phyloP scores from a whole-genome alignment of 2,329 filamentous ascomycete species.

The Parastagonospora nodorum region DNA sequence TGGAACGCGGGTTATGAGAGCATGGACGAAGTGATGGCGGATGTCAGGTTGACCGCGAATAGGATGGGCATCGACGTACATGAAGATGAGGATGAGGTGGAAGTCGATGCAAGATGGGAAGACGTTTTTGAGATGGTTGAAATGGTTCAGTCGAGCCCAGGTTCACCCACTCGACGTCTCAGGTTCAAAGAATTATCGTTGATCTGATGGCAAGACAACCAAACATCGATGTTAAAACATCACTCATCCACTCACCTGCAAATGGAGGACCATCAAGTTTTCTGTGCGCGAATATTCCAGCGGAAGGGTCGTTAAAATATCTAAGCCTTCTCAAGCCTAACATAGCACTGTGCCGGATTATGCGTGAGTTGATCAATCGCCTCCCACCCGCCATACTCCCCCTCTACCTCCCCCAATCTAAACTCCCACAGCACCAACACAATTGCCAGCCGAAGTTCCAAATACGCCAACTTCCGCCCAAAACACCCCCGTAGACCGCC shows the following conservation, averaged over 20 bases:
- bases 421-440: conserved; percentile 38
- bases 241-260: too few relatives aligned
- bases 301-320: background rate
- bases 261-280: background rate
- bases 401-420: conserved; percentile 24
- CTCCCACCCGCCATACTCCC: conserved; percentile 22
- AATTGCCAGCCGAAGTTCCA: conserved; percentile 33
- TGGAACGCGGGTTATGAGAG: conserved; percentile 10
- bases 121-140: conserved; percentile 2
- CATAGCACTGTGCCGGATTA: conserved; percentile 31
- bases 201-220: too few relatives aligned
- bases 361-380: conserved; percentile 35
- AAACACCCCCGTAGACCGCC: conserved; percentile 31
- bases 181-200: too few relatives aligned
- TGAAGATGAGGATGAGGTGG: conserved; percentile 6
- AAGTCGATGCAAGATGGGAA: conserved; percentile 8
- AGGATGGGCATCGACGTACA: conserved; percentile 2
- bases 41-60: conserved; percentile 1
- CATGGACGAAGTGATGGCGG: conserved; percentile 3
- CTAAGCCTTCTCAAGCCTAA: conserved; percentile 9
- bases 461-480: conserved; percentile 30
- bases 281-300: background rate
- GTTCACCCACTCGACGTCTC: too few relatives aligned
- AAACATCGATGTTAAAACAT: too few relatives aligned
- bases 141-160: too few relatives aligned